Evolutionary conservation across 78 protist species (phyloP), one percentile per base, ranked within the genome.

Genomic region (Dictyostelium capitatum): DNA sequence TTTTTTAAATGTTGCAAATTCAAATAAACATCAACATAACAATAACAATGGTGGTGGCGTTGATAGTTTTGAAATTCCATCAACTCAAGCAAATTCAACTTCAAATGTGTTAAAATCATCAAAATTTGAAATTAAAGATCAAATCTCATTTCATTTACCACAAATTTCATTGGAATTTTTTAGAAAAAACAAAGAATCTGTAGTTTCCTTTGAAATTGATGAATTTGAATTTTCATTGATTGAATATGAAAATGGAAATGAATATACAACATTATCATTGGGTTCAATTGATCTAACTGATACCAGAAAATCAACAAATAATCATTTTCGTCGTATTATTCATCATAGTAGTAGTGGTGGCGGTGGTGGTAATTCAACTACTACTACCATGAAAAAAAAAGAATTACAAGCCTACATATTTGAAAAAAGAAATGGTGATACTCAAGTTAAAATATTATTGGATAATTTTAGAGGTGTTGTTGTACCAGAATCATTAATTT

Each of bases 131-230:
- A 87, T 87, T 14, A 59, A 64, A n/a, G 93, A 87, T 50, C 79
- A 87, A 46, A 64, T 87, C 1, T 77, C 79, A 37, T 87, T 87
- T 78, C 25, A 82, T 25, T 41, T 87, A 37, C 93, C 93, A 6
- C 93, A 78, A 56, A 77, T 87, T 70, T 48, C 83, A 17, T 20
- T 87, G 15, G 93, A 87, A 41, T 59, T 87, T 14, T 87, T 78
- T 50, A 59, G 93, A 74, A 87, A 87, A 69, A 84, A 84, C 19
- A 74, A 80, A n/a, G 93, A 87, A 32, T 87, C 93, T 46, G 93
- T 87, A 0, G 93, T 87, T 19, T 51, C 64, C 2, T 87, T 87
- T 64, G 93, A 87, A 50, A 25, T 87, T 20, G 84, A 64, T 32
- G 77, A 77, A 30, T 51, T 87, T 53, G 93, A 75, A 28, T 77